Conservation (phyloP, 306 rosid species). For the Dryas drummondii region DNA sequence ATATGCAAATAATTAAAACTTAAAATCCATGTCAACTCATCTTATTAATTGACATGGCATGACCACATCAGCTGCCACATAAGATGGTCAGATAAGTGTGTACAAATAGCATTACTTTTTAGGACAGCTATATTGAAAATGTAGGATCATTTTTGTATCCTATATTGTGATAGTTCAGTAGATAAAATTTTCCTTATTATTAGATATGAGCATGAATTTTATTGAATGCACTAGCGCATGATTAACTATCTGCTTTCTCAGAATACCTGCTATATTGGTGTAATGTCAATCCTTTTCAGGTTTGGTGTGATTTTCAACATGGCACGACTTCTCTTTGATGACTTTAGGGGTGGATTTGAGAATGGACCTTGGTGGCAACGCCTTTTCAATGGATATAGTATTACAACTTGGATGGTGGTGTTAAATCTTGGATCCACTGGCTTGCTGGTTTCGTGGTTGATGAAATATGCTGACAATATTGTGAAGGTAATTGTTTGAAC, state of each 20-base stretch:
- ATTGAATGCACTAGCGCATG: not conserved
- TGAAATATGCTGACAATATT: slow-evolving; percentile 97
- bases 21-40: too few species aligned
- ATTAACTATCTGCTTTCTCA: slow-evolving; percentile 1
- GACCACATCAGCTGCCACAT: too few species aligned
- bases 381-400: slow-evolving; percentile 71
- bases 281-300: slow-evolving; percentile 44
- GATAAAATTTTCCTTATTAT: not conserved
- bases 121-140: not conserved
- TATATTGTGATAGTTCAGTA: slow-evolving; percentile 8
- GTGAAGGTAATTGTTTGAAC: slow-evolving; percentile 58
- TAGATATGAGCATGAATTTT: not conserved
- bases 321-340: slow-evolving; percentile 77
- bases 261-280: not conserved
- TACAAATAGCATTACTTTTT: not conserved
- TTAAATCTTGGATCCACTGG: slow-evolving; percentile 95
- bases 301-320: slow-evolving; percentile 90
- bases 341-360: slow-evolving; percentile 89
- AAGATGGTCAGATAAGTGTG: too few species aligned
- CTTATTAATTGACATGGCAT: too few species aligned
- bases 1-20: too few species aligned
- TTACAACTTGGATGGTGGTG: slow-evolving; percentile 90
- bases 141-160: not conserved
- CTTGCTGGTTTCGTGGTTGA: slow-evolving; percentile 90
- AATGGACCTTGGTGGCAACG: slow-evolving; percentile 97